Evolutionary conservation across 768 basidiomycete genomes (phyloP).

Genomic region (Naganishia vaughanmartiniae): DNA sequence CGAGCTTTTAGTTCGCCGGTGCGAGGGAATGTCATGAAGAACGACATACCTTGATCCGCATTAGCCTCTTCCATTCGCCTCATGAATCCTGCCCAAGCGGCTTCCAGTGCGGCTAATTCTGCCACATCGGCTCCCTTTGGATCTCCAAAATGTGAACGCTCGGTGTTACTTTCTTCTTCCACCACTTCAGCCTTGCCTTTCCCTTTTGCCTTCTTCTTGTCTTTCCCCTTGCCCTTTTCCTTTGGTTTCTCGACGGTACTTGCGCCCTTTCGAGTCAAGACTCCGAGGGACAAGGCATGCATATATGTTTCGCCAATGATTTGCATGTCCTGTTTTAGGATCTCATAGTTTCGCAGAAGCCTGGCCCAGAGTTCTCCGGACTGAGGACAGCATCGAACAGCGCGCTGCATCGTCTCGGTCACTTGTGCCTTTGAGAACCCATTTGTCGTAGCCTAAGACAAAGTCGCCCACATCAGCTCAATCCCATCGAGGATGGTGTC

Average conservation of each 20-base stretch:
- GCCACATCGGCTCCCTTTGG: slow-evolving; percentile 9
- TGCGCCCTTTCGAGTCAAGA: slow-evolving; percentile 26
- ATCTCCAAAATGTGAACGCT: background rate
- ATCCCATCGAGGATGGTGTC: background rate
- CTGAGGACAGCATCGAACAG: slow-evolving; percentile 43
- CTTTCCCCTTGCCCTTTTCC: slow-evolving; percentile 17
- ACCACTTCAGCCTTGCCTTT: background rate
- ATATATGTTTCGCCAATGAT: slow-evolving; percentile 34
- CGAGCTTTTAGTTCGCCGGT: background rate
- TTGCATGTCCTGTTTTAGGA: slow-evolving; percentile 1
- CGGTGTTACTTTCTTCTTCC: background rate
- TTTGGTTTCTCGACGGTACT: background rate
- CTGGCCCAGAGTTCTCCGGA: slow-evolving; percentile 39
- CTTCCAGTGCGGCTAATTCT: slow-evolving; percentile 28
- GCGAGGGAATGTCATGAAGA: background rate
- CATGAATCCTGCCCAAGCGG: slow-evolving; percentile 31
- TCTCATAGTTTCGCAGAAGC: slow-evolving; percentile 20
- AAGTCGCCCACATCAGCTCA: slow-evolving; percentile 22
- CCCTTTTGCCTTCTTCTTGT: slow-evolving; percentile 17
- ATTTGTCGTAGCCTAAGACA: slow-evolving; percentile 17
- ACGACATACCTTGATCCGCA: slow-evolving; percentile 25
- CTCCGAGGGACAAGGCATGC: slow-evolving; percentile 35
- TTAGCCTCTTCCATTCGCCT: slow-evolving; percentile 26
- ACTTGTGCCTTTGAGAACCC: slow-evolving; percentile 24
- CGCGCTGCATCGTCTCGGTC: slow-evolving; percentile 18